A percentile compares a stretch with the other conserved stretches of the same genome.
These are phyloP conservation scores for Arctium minus DNA, from an alignment of 129 eudicot species.

Conservation along the genomic window DNA sequence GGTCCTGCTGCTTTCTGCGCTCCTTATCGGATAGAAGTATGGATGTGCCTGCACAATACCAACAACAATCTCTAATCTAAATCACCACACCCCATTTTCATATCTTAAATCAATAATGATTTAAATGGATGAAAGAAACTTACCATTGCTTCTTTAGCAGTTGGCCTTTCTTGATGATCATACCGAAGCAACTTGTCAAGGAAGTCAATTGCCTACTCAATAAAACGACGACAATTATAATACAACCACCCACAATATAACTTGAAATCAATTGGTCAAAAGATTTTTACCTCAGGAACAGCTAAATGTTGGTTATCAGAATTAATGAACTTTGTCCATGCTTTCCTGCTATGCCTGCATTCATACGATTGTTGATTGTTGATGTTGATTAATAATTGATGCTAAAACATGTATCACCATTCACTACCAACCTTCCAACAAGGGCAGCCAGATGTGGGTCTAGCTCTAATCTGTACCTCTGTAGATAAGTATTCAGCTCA, in stretches of 20 bases:
- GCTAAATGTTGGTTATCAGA: slow-evolving; percentile 87
- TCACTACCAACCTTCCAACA: slow-evolving; percentile 70
- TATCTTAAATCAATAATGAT: no score
- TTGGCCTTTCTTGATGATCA: slow-evolving; percentile 96
- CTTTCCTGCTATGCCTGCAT: slow-evolving; percentile 77
- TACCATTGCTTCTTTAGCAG: slow-evolving; percentile 98
- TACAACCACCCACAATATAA: background rate
- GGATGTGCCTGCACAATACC: slow-evolving; percentile 72
- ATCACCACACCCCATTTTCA: background rate
- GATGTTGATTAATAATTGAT: background rate
- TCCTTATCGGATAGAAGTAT: slow-evolving; percentile 74
- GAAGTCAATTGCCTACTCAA: slow-evolving; percentile 76
- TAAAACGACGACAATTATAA: background rate
- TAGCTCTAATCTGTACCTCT: slow-evolving; percentile 70
- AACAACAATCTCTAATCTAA: background rate
- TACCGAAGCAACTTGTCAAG: slow-evolving; percentile 83
- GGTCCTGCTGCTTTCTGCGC: slow-evolving; percentile 82
- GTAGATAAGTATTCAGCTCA: slow-evolving; percentile 68
- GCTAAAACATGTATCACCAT: background rate
- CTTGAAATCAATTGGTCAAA: background rate
- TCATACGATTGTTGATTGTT: background rate
- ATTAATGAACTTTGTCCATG: slow-evolving; percentile 76
- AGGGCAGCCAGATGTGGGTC: slow-evolving; percentile 84
- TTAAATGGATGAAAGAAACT: background rate
- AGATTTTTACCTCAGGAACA: slow-evolving; percentile 66